Base-by-base conservation (phyloP, 2,329 filamentous ascomycete species). In the Diaporthe eres region DNA sequence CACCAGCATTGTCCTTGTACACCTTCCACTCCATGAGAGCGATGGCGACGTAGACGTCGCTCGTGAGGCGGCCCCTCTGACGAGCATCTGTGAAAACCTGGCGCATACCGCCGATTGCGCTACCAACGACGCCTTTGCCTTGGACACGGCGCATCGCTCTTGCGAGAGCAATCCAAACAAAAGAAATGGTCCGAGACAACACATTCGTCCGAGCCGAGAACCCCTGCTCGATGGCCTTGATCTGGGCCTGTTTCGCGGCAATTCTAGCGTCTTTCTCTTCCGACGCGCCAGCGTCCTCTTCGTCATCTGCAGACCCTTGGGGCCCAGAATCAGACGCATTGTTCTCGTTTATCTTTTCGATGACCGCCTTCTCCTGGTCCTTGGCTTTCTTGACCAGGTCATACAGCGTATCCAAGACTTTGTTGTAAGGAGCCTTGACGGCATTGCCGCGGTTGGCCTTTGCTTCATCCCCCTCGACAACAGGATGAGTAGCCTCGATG, bases 11-110 rank as follows among this genome's bases (percentile, higher is more conserved):
- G 80, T 98, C 97, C 81, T 98, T 97, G 85, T 99, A 99, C 79
- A 97, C 97, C 80, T 98, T 93, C 82, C 97, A 96, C 83, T 99
- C 97, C 81, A 99, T 94, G 76, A 98, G 88, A 22, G 97, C 97
- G 79, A 95, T 95, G 1, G 95, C 95, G 72, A 98, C 94, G 82
- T 99, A 99, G 8, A 98, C 95, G 82, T 98, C 97, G 80, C 95
- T 98, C 10, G 95, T 97, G 61, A 99, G 90, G 72, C 95, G 94
- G 25, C 97, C 97, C 78, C 93, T 92, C 80, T 94, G 94, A 47
- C 97, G 92, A 65, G 97, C 96, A 83, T 98, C 95, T 2, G 92
- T 93, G 81, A 99, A 98, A 17, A 98, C 92, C 79, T 95, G 94
- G 77, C 97, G 92, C 79, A 97, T 94, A 4, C 97, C 97, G 53